A percentile compares a stretch with the other conserved stretches of the same genome.
phyloP scores from a whole-genome alignment of 2,329 filamentous ascomycete species.

The Coniochaeta ligniaria region DNA sequence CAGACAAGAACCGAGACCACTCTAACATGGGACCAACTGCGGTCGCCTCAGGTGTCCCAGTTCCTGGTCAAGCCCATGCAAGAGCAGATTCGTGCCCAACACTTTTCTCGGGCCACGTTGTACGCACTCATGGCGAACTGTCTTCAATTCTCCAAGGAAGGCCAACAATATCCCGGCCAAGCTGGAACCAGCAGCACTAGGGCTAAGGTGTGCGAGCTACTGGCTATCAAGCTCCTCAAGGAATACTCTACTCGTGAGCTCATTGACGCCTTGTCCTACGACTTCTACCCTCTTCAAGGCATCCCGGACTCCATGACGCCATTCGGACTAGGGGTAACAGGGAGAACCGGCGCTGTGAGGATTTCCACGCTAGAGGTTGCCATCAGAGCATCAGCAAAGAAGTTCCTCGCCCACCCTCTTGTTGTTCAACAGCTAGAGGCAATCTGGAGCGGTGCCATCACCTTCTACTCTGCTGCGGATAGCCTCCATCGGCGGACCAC shows the following conservation, averaged over 20 bases:
- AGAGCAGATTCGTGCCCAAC: constrained; percentile 73
- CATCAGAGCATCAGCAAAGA: constrained; percentile 86
- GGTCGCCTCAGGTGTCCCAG: constrained; percentile 92
- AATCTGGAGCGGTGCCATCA: constrained; percentile 93
- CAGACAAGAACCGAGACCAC: constrained; percentile 84
- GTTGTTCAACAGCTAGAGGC: constrained; percentile 94
- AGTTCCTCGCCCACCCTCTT: constrained; percentile 83
- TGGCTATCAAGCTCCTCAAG: constrained; percentile 83
- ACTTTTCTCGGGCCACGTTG: constrained; percentile 79
- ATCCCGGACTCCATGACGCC: constrained; percentile 43
- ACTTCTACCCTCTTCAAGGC: constrained; percentile 88
- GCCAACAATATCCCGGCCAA: constrained; percentile 73
- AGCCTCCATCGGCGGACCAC: constrained; percentile 62
- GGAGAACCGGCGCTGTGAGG: constrained; percentile 56
- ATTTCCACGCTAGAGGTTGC: constrained; percentile 90
- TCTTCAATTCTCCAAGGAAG: constrained; percentile 86
- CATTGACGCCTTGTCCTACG: constrained; percentile 90
- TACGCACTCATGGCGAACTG: constrained; percentile 93
- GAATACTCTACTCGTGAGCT: constrained; percentile 85
- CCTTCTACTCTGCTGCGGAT: constrained; percentile 86
- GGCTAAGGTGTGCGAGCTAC: constrained; percentile 80
- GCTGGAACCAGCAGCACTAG: constrained; percentile 77
- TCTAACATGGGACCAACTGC: constrained; percentile 87
- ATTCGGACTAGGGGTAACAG: constrained; percentile 31
- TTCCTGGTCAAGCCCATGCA: constrained; percentile 95